phyloP scores from a whole-genome alignment of 2,329 filamentous ascomycete species.

The Polytolypa hystricis region DNA sequence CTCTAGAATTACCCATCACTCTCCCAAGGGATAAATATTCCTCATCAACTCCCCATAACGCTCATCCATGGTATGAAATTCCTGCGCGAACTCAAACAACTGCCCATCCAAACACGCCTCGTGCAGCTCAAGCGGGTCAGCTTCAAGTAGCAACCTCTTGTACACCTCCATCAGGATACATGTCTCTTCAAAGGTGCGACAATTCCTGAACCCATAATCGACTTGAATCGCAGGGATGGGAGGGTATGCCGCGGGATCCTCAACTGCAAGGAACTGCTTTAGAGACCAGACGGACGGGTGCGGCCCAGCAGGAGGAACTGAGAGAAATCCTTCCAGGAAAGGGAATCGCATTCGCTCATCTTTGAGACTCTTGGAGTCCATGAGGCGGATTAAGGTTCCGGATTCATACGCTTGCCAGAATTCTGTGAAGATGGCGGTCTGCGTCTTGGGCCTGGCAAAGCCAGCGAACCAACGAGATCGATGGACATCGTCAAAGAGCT shows the following conservation, averaged over 20 bases:
- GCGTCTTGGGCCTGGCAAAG: background rate
- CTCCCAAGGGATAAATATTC: too few relatives aligned
- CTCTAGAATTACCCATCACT: too few relatives aligned
- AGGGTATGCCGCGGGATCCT: slow-evolving; percentile 11
- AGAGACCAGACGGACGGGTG: slow-evolving; percentile 19
- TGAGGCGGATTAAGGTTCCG: slow-evolving; percentile 17
- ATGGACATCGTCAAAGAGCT: slow-evolving; percentile 1
- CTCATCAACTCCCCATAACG: background rate
- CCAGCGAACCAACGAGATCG: background rate
- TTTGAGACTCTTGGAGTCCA: slow-evolving; percentile 18
- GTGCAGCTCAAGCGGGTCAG: slow-evolving; percentile 17
- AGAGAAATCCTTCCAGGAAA: slow-evolving; percentile 14
- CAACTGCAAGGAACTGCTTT: slow-evolving; percentile 19
- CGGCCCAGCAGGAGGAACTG: slow-evolving; percentile 11
- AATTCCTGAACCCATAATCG: slow-evolving; percentile 22
- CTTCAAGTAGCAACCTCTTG: slow-evolving; percentile 12
- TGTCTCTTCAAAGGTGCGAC: slow-evolving; percentile 17
- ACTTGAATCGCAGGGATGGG: slow-evolving; percentile 2
- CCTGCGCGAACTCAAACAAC: slow-evolving; percentile 16
- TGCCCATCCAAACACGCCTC: slow-evolving; percentile 16
- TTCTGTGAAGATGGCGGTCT: slow-evolving; percentile 14
- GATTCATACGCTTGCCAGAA: slow-evolving; percentile 20
- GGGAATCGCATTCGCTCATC: slow-evolving; percentile 11
- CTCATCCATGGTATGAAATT: background rate
- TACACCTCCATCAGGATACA: slow-evolving; percentile 20